Evolutionary conservation across 106 monocot genomes (phyloP).

Genomic region (Dioscorea alata): DNA sequence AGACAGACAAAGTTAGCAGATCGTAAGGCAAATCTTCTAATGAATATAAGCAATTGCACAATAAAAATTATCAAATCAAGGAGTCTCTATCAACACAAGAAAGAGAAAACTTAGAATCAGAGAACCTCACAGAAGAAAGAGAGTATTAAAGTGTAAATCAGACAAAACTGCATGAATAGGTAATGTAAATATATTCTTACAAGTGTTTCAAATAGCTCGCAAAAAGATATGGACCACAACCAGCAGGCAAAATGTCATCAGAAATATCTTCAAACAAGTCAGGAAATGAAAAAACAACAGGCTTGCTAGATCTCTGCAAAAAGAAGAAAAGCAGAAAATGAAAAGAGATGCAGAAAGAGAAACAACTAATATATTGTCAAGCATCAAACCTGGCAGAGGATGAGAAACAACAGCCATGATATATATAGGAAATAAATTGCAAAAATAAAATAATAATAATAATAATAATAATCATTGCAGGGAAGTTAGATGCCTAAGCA

Average conservation of each 20-base stretch:
- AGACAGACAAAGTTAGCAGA: too few relatives aligned
- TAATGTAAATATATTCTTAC: conserved; percentile 27
- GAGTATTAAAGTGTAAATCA: too few relatives aligned
- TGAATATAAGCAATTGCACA: too few relatives aligned
- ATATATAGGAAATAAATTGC: neutral
- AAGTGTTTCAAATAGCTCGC: conserved; percentile 66
- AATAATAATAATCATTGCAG: too few relatives aligned
- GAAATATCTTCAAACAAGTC: conserved; percentile 65
- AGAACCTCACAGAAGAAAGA: too few relatives aligned
- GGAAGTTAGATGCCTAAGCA: too few relatives aligned
- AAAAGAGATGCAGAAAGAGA: neutral
- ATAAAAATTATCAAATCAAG: too few relatives aligned
- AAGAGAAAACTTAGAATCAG: too few relatives aligned
- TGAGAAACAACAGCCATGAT: neutral
- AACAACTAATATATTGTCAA: neutral
- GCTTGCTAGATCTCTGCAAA: conserved; percentile 54
- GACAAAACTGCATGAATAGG: too few relatives aligned
- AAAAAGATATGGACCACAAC: conserved; percentile 68
- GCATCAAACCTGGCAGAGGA: too few relatives aligned
- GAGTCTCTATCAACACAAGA: too few relatives aligned
- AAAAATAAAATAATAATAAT: neutral
- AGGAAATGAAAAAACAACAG: conserved; percentile 51
- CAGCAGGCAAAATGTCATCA: conserved; percentile 56
- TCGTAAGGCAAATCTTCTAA: too few relatives aligned
- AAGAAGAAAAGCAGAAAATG: neutral